Conservation (phyloP, 768 basidiomycete species). For the Infundibulicybe gibba region DNA sequence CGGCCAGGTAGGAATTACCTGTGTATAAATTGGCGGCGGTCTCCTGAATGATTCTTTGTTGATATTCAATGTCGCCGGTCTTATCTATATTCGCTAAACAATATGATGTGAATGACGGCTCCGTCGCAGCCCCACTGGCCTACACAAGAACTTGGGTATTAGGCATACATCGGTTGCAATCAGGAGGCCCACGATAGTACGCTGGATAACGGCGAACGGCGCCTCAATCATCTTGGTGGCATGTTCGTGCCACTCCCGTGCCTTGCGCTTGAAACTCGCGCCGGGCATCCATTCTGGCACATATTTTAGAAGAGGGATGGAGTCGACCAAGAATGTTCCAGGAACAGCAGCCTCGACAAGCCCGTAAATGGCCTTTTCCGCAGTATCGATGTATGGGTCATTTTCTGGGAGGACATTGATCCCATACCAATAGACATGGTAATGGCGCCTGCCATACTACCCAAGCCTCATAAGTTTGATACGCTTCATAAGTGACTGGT, state of each 20-base stretch:
- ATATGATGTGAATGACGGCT: conserved; percentile 16
- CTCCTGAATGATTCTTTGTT: conserved; percentile 16
- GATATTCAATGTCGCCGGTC: conserved; percentile 6
- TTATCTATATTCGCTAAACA: conserved; percentile 14
- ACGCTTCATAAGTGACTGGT: conserved; percentile 3
- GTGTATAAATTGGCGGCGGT: conserved; percentile 21
- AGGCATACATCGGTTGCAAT: background rate
- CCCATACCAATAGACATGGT: conserved; percentile 45
- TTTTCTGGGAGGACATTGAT: conserved; percentile 30
- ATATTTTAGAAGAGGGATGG: conserved; percentile 32
- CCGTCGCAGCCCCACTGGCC: conserved; percentile 13
- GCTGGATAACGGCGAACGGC: conserved; percentile 27
- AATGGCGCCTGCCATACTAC: conserved; percentile 36
- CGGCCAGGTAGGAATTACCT: conserved; percentile 7
- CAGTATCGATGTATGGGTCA: conserved; percentile 41
- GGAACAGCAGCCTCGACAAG: conserved; percentile 31
- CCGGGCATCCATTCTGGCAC: conserved; percentile 61
- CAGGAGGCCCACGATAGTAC: conserved; percentile 18
- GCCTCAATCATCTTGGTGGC: conserved; percentile 30
- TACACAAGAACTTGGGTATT: background rate
- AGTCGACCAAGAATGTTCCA: conserved; percentile 43
- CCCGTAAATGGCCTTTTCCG: conserved; percentile 31
- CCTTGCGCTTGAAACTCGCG: conserved; percentile 52
- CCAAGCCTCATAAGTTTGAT: background rate
- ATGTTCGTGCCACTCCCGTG: conserved; percentile 35